A percentile compares a stretch with the other conserved stretches of the same genome.
These are phyloP conservation scores for Claviceps spartinae DNA, from an alignment of 2,329 filamentous ascomycete genomes.

Conservation along the genomic window DNA sequence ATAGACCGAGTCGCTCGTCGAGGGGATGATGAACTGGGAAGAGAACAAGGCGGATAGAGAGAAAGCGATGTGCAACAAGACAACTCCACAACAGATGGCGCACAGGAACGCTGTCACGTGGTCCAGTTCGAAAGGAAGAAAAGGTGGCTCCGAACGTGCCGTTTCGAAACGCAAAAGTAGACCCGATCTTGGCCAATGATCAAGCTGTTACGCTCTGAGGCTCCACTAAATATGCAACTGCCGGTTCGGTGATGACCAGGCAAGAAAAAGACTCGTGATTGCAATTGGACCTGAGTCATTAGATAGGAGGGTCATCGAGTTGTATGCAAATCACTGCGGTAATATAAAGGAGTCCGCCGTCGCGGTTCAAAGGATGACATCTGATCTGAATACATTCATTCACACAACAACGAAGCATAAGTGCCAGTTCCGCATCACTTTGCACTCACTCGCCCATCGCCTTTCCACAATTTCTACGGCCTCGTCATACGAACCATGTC, in stretches of 20 bases:
- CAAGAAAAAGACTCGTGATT: neutral
- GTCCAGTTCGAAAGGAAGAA: neutral
- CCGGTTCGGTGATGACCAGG: neutral
- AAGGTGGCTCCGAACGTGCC: neutral
- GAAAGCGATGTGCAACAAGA: constrained; percentile 1
- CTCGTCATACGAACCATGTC: constrained; percentile 15
- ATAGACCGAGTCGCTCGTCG: constrained; percentile 10
- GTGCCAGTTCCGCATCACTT: no score
- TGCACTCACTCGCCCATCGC: no score
- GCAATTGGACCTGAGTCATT: neutral
- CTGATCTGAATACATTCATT: no score
- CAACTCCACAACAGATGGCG: neutral
- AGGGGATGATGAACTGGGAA: constrained; percentile 8
- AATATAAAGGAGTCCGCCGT: neutral
- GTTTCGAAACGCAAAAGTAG: neutral
- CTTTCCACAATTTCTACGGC: neutral
- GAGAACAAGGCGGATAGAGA: constrained; percentile 4
- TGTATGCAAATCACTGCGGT: no score
- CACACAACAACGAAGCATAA: no score
- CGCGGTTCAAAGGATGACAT: neutral
- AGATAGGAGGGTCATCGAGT: neutral
- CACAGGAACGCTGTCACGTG: neutral
- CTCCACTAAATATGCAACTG: neutral
- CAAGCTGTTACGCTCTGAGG: neutral
- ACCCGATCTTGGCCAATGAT: neutral